Evolutionary conservation across 495 filamentous ascomycete species (phyloP).

Genomic region (Neurospora sublineolata): DNA sequence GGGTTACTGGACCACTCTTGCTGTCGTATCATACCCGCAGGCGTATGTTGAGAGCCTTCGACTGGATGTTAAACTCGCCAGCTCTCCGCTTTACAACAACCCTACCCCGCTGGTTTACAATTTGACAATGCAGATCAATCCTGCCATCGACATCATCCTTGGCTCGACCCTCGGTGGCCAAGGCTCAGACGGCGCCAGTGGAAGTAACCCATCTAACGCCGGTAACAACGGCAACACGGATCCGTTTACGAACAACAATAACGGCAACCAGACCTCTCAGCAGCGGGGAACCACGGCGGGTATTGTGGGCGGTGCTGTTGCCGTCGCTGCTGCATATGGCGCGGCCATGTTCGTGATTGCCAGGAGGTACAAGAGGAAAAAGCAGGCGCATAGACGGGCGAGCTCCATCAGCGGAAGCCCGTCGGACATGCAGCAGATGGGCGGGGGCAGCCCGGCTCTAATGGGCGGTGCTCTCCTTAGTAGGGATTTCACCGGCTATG

Average conservation of each 20-base stretch:
- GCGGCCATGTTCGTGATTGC: constrained; percentile 98
- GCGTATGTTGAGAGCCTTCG: constrained; percentile 50
- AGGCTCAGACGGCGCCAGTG: constrained; percentile 16
- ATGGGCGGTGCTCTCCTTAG: constrained; percentile 42
- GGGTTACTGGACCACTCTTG: constrained; percentile 77
- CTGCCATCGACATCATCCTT: constrained; percentile 66
- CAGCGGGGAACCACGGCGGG: constrained; percentile 70
- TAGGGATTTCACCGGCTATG: constrained; percentile 37
- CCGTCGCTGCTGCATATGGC: constrained; percentile 81
- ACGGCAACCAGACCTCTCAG: constrained; percentile 34
- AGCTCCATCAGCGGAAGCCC: constrained; percentile 47
- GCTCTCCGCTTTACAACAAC: constrained; percentile 63
- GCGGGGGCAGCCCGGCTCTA: constrained; percentile 47
- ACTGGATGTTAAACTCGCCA: constrained; percentile 54
- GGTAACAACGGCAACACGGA: constrained; percentile 20
- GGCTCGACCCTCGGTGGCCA: constrained; percentile 35
- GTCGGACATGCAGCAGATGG: constrained; percentile 42
- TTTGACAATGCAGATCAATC: constrained; percentile 72
- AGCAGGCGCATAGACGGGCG: constrained; percentile 65
- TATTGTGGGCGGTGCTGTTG: constrained; percentile 66
- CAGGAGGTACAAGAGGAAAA: constrained; percentile 81
- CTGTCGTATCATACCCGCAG: constrained; percentile 59
- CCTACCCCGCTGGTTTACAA: constrained; percentile 44
- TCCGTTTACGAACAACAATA: constrained; percentile 26
- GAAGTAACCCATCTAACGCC: constrained; percentile 10